Conservation (phyloP, 169 alveolate genomes). For the Cryptosporidium felis region DNA sequence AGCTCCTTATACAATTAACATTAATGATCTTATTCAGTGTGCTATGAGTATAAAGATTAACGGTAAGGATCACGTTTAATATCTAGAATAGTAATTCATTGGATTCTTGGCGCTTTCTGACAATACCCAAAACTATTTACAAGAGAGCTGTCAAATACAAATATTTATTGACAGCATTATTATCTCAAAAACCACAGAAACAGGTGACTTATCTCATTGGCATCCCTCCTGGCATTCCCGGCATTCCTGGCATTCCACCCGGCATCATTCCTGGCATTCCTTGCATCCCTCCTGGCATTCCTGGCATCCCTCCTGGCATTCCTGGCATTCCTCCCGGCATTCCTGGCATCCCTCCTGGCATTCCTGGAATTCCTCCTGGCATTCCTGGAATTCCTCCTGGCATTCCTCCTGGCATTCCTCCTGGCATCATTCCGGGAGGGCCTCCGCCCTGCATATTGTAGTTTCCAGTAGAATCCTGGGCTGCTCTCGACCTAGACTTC, state of each 20-base stretch:
- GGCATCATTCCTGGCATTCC: too few species aligned
- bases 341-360: constrained; percentile 19
- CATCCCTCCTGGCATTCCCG: too few species aligned
- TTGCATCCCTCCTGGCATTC: constrained; percentile 54
- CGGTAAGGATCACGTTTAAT: background rate
- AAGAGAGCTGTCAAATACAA: too few species aligned
- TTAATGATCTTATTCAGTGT: constrained; percentile 73
- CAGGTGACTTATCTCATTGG: too few species aligned
- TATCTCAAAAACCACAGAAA: too few species aligned
- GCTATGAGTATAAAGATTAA: constrained; percentile 75
- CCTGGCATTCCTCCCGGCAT: constrained; percentile 62
- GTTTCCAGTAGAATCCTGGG: background rate
- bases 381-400: constrained; percentile 61
- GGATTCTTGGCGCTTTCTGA: too few species aligned
- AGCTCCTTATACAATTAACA: constrained; percentile 59
- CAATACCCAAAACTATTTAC: too few species aligned
- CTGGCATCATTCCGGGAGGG: constrained; percentile 68
- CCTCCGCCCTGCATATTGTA: constrained; percentile 59
- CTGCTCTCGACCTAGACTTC: constrained; percentile 11
- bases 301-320: constrained; percentile 58
- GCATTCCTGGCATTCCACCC: too few species aligned
- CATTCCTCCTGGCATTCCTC: constrained; percentile 67
- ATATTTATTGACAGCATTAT: too few species aligned
- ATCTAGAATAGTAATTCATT: too few species aligned
- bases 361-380: constrained; percentile 64